Conservation (phyloP, 2,329 filamentous ascomycete species). For the Fusarium burgessii region DNA sequence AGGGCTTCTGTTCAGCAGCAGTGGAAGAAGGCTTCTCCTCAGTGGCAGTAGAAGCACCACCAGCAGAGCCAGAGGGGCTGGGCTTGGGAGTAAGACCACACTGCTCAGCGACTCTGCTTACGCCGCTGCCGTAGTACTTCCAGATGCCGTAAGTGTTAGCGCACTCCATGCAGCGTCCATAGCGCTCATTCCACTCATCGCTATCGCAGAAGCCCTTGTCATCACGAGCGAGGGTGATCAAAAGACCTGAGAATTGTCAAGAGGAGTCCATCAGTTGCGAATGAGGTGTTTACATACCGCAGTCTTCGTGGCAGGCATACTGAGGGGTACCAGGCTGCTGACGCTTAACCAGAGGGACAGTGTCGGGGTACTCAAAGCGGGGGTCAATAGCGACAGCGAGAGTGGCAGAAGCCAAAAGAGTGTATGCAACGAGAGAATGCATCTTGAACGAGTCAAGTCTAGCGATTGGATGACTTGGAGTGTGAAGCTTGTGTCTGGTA, state of each 20-base stretch:
- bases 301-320: conserved; percentile 61
- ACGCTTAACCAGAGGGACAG: conserved; percentile 51
- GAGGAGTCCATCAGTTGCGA: too few species aligned
- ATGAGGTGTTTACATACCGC: conserved; percentile 52
- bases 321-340: conserved; percentile 59
- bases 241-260: conserved; percentile 8
- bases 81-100: conserved; percentile 46
- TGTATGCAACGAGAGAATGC: conserved; percentile 30
- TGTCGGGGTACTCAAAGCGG: conserved; percentile 50
- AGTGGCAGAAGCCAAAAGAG: conserved; percentile 39
- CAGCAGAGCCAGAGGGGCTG: conserved; percentile 29
- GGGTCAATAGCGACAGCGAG: conserved; percentile 26
- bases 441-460: conserved; percentile 22
- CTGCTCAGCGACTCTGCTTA: conserved; percentile 49
- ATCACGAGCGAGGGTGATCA: conserved; percentile 52
- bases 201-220: conserved; percentile 52
- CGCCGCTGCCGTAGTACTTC: conserved; percentile 55
- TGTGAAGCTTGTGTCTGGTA: neutral
- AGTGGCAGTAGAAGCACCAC: conserved; percentile 3
- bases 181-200: conserved; percentile 54
- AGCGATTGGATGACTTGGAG: neutral
- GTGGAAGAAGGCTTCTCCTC: neutral
- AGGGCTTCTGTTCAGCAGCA: neutral
- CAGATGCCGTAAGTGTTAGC: conserved; percentile 59
- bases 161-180: conserved; percentile 58